Base-by-base conservation (phyloP, 2,329 filamentous ascomycete species). In the Leptographium procerum region DNA sequence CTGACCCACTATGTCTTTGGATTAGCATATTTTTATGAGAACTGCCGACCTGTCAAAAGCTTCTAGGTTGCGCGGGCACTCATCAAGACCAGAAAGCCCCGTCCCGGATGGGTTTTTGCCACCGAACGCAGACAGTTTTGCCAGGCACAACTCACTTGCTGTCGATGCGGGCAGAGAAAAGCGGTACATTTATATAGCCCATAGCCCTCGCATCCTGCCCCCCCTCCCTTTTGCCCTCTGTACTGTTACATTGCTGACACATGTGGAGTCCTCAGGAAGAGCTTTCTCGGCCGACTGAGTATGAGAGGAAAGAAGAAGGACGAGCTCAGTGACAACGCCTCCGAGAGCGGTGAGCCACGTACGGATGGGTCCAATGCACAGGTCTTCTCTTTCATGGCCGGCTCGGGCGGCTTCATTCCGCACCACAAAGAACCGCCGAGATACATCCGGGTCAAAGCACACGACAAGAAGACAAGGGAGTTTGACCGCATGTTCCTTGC, bases 401-500 rank as follows among this genome's bases (percentile, higher is more conserved):
- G 83, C 56, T 81, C 82, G 29, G 79, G 74, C 58, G 87, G 90
- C 60, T 97, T 87, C 70, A 89, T 90, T 58, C 92, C 94, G 9
- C 84, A 86, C 62, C 86, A 95, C 67, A 94, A 94, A 63, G 89
- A 91, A 57, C 91, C 92, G 4, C 90, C 91, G 2, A 84, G 89
- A 29, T 97, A 97, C 68, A 94, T 97, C 66, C 89, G 90, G 63
- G 87, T 96, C 60, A 84, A 86, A 63, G 76, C 86, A 1, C 85
- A 89, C 67, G 84, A 91, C 71, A 96, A 95, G 72, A 91, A 87
- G 67, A 76, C 80, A 26, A 85, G 84, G 65, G 87, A 92, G 57
- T 96, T 97, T 68, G 85, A 94, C 68, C 86, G 85, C 52, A 77
- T 96, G 60, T 99, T 99, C 69, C 80, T 97, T 3, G 91, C 94